These are phyloP conservation scores for Wickerhamiella bombiphila DNA, from an alignment of 805 yeast genomes.

Conservation along the genomic window DNA sequence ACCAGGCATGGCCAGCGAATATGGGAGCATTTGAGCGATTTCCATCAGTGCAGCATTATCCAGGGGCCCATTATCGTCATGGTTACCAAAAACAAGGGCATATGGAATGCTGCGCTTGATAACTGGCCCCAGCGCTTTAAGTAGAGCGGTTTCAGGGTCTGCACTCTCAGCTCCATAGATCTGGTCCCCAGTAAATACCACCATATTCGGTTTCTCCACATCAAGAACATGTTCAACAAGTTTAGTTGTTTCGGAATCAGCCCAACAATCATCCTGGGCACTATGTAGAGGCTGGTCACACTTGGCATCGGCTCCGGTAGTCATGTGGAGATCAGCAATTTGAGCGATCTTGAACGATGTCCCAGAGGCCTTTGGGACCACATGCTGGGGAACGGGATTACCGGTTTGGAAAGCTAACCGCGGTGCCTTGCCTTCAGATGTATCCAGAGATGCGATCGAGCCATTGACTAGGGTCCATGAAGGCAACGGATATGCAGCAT, in stretches of 20 bases:
- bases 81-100: conserved; percentile 82
- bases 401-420: conserved; percentile 20
- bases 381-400: conserved; percentile 7
- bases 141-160: conserved; percentile 69
- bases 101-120: conserved; percentile 59
- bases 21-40: conserved; percentile 47
- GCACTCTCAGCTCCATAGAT: conserved; percentile 66
- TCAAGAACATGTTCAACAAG: conserved; percentile 55
- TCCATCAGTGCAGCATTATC: conserved; percentile 46
- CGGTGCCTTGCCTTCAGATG: conserved; percentile 12
- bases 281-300: conserved; percentile 44
- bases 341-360: conserved; percentile 67
- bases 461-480: conserved; percentile 39
- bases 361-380: conserved; percentile 12
- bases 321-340: conserved; percentile 79
- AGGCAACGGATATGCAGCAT: conserved; percentile 63
- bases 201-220: conserved; percentile 67
- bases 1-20: conserved; percentile 55
- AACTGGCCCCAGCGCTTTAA: conserved; percentile 61
- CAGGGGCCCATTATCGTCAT: conserved; percentile 77
- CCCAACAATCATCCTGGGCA: conserved; percentile 40
- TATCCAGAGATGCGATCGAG: background rate
- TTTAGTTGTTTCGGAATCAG: conserved; percentile 55
- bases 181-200: conserved; percentile 84
- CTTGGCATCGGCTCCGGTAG: conserved; percentile 67